phyloP scores from a whole-genome alignment of 163 green algal species.

The Chlorella variabilis region DNA sequence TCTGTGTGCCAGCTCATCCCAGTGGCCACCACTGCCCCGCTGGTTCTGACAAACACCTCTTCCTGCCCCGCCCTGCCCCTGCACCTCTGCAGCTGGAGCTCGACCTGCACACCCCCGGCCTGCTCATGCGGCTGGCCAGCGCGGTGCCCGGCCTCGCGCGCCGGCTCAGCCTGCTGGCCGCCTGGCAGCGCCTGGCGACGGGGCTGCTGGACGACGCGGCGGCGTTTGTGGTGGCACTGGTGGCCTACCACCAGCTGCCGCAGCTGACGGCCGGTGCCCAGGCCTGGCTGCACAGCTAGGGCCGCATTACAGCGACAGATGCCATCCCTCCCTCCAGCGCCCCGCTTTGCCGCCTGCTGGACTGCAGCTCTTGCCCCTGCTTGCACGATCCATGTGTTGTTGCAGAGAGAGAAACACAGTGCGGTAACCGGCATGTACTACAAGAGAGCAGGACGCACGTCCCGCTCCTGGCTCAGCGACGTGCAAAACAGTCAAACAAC shows the following conservation, averaged over 20 bases:
- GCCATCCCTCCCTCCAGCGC: too few relatives aligned
- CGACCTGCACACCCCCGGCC: slow-evolving; percentile 3
- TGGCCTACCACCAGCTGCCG: slow-evolving; percentile 22
- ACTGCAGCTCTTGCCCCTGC: too few relatives aligned
- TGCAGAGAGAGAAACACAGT: too few relatives aligned
- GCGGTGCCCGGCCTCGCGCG: slow-evolving; percentile 11
- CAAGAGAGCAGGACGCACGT: too few relatives aligned
- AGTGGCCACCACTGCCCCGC: too few relatives aligned
- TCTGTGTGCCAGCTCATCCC: too few relatives aligned
- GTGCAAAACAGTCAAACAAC: too few relatives aligned
- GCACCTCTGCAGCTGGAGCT: slow-evolving; percentile 15
- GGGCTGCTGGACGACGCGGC: slow-evolving; percentile 24
- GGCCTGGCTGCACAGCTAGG: neutral
- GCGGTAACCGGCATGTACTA: too few relatives aligned
- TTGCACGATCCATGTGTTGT: too few relatives aligned
- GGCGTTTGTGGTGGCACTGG: slow-evolving; percentile 15
- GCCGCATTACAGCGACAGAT: too few relatives aligned
- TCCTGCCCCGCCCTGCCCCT: neutral
- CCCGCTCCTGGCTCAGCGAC: too few relatives aligned
- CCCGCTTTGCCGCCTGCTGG: too few relatives aligned
- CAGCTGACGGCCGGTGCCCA: neutral
- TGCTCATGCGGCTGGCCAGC: slow-evolving; percentile 5
- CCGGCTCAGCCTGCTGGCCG: neutral
- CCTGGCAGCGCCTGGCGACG: slow-evolving; percentile 9
- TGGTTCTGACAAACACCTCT: neutral